phyloP scores from a whole-genome alignment of 169 alveolate genomes.

The Eimeria falciformis region DNA sequence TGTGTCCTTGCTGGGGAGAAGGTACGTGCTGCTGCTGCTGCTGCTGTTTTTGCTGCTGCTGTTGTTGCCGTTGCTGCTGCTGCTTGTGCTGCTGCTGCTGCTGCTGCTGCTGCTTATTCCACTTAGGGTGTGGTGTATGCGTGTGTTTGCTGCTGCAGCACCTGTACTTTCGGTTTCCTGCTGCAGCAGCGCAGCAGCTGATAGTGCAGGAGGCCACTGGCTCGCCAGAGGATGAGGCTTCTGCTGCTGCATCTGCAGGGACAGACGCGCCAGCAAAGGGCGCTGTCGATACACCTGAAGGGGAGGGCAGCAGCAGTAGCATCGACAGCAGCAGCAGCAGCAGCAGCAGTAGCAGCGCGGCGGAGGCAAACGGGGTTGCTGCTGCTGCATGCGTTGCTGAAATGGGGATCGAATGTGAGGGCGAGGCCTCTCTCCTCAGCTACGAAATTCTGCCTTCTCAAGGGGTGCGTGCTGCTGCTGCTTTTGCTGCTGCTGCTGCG shows the following conservation, averaged over 20 bases:
- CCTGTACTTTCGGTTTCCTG: constrained; percentile 1
- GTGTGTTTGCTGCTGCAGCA: constrained; percentile 24
- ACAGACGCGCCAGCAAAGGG: background rate
- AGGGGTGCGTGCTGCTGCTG: background rate
- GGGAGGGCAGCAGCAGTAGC: background rate
- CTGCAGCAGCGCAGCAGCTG: constrained; percentile 47
- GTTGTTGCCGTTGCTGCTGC: constrained; percentile 42
- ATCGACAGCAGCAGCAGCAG: background rate
- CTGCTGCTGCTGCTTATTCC: constrained; percentile 17
- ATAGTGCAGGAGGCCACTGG: background rate
- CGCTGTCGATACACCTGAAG: background rate
- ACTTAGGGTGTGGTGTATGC: background rate
- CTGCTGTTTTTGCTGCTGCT: constrained; percentile 17
- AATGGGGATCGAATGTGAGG: too few species aligned
- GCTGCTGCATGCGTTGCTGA: background rate
- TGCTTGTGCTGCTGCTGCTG: constrained; percentile 39
- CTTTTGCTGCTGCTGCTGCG: background rate
- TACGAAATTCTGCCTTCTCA: too few species aligned
- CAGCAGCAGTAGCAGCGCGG: background rate
- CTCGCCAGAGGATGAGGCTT: background rate
- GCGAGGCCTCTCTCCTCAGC: too few species aligned
- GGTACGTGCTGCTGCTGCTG: constrained; percentile 30
- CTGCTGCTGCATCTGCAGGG: background rate
- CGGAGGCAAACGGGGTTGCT: too few species aligned
- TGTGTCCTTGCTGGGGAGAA: constrained; percentile 1